phyloP scores from a whole-genome alignment of 1,284 basidiomycete genomes.

The Papiliotrema flavescens region DNA sequence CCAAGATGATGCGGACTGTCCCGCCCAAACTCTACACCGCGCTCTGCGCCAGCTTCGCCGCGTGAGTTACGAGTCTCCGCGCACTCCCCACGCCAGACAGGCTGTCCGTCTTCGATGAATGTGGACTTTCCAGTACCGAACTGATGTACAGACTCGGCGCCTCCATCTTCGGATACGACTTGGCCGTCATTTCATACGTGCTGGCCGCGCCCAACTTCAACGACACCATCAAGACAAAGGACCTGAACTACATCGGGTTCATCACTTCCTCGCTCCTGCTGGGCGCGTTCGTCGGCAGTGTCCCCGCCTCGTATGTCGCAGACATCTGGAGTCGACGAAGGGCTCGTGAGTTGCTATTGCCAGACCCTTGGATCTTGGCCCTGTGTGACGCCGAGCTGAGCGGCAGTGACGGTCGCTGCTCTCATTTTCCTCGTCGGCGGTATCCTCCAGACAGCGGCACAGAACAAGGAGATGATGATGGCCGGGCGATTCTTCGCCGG shows the following conservation, averaged over 20 bases:
- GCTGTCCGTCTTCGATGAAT: background rate
- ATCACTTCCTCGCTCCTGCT: constrained; percentile 49
- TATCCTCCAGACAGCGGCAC: constrained; percentile 47
- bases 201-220: constrained; percentile 50
- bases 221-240: constrained; percentile 18
- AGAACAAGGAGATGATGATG: constrained; percentile 60
- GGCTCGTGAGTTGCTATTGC: constrained; percentile 37
- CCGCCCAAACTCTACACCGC: constrained; percentile 56
- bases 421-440: constrained; percentile 56
- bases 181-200: constrained; percentile 51
- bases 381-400: too few species aligned
- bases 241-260: constrained; percentile 51
- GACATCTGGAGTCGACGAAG: constrained; percentile 42
- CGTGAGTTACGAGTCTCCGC: too few species aligned
- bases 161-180: constrained; percentile 48
- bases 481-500: constrained; percentile 61
- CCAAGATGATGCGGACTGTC: too few species aligned
- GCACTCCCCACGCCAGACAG: too few species aligned
- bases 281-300: constrained; percentile 41
- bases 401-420: constrained; percentile 44
- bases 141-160: constrained; percentile 31
- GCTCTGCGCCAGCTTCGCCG: constrained; percentile 61
- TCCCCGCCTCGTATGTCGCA: constrained; percentile 44
- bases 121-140: background rate
- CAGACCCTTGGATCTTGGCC: too few species aligned